Evolutionary conservation across 768 basidiomycete genomes (phyloP), one percentile per base, ranked within the genome.

Genomic region (Lactarius psammicola): DNA sequence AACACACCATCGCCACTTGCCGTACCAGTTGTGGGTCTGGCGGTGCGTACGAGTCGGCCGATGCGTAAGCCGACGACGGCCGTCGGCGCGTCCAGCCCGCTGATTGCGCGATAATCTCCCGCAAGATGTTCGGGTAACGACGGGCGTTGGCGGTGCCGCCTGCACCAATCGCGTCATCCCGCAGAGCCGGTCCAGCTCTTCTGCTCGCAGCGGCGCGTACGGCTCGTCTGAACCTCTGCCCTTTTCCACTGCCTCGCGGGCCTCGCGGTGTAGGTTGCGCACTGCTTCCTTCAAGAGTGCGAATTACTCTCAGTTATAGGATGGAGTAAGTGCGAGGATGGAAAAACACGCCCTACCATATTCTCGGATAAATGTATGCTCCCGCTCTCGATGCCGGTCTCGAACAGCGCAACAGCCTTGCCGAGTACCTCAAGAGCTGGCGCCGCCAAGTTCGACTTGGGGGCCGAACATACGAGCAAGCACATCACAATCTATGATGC

Each of bases 401-500:
- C 73, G 46, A 78, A 77, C 15, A 78, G 61, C 5, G 72, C 72
- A 31, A 69, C 71, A 6, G 74, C 67, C 42, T 70, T 72, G 56
- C 78, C 77, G 3, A 81, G 74, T 46, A 79, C 75, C 8, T 72
- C 68, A 56, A 80, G 62, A 18, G 80, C 77, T 2, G 78, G 73
- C 4, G 64, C 62, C 2, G 78, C 77, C 5, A 81, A 68, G 30
- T 75, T 75, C 7, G 75, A 79, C 9, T 71, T 71, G 10, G 80
- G 79, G 1, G 76, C 76, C 20, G 77, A 74, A 17, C 75, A 76
- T 9, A 77, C 78, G 23, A 80, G 66, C 36, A 78, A 63, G 36
- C 76, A 76, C 75, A 78, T 75, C 33, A 78, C 76, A 51, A 78
- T 77, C 89, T 90, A 34, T 44, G 3, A 46, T 38, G 42, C 8